Evolutionary conservation across 1,284 basidiomycete genomes (phyloP), one percentile per base, ranked within the genome.

Genomic region (Rhodotorula sp.): DNA sequence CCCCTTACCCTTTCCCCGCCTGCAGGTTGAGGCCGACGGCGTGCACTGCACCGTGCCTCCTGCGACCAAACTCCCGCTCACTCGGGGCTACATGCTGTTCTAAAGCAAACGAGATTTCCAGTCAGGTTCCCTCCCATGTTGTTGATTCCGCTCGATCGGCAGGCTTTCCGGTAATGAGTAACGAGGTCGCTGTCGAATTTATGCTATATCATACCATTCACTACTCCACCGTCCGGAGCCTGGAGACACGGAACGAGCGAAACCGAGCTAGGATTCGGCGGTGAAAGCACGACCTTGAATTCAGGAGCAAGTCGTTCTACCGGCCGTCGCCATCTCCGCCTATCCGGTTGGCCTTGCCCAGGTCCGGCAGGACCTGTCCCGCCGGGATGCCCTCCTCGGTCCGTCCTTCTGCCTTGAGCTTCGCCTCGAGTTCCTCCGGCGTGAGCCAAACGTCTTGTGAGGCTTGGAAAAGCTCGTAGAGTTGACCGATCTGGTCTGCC

Each of bases 391-490:
- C 69, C 46, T 65, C 63, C 26, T 64, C 52, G 2, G 23, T 54
- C 31, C 54, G 23, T 16, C 61, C 67, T 29, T 60, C 54, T 14
- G 54, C 62, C 15, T 52, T 59, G 43, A 65, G 34, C 60, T 64
- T 47, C 3, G 51, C 59, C 23, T 58, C 59, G 23, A 64, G 26
- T 58, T 74, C 70, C 26, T 70, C 71, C 4, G 66, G 67, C 5
- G 70, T 18, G 6, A 63, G 23, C 39, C 43, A 76, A 3, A 76
- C 67, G 31, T 90, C 89, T 79, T 91, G 92, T 0, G 92, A 89
- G 1, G 88, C 91, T 76, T 92, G 89, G 91, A 95, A 93, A 70
- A 97, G 85, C 81, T 95, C 92, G 79, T 95, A 93, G 58, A 97
- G 82, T 80, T 97, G 93, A 2, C 91, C 91, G 7, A 96, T 84